Conservation (phyloP, 225 moss, liverwort and hornwort genomes). For the Neckera pumila region DNA sequence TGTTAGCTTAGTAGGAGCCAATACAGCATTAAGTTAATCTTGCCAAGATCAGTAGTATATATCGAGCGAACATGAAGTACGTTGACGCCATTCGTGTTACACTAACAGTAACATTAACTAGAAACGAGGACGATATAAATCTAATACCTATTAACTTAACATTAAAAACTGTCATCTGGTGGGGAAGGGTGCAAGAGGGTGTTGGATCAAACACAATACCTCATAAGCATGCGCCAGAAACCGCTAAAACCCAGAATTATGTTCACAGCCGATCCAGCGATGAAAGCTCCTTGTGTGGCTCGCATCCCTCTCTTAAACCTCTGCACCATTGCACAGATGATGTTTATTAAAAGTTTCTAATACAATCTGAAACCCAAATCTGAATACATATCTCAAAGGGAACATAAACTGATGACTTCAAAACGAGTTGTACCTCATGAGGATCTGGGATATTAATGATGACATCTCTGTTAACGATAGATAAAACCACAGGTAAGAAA, state of each 20-base stretch:
- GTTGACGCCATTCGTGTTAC: background rate
- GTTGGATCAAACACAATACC: background rate
- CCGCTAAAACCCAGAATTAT: constrained; percentile 74
- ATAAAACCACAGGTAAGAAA: constrained; percentile 44
- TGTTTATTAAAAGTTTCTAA: background rate
- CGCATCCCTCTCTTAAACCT: constrained; percentile 62
- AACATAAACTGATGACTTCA: background rate
- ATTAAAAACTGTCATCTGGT: background rate
- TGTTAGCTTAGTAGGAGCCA: no score
- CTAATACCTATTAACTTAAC: background rate
- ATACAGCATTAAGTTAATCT: background rate
- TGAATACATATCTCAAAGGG: background rate
- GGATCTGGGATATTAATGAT: constrained; percentile 35
- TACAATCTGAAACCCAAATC: background rate
- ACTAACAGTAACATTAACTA: background rate
- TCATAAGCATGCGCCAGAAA: constrained; percentile 45
- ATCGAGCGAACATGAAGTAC: background rate
- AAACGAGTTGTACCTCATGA: constrained; percentile 20
- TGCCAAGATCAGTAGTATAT: background rate
- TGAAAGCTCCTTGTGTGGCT: constrained; percentile 73
- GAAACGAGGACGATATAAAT: background rate
- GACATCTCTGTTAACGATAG: constrained; percentile 48
- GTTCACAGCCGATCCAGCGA: constrained; percentile 54
- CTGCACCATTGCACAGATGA: constrained; percentile 4
- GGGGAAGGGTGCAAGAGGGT: background rate